These are phyloP conservation scores for Sherardia arvensis DNA, from an alignment of 257 asterid species.

Conservation along the genomic window DNA sequence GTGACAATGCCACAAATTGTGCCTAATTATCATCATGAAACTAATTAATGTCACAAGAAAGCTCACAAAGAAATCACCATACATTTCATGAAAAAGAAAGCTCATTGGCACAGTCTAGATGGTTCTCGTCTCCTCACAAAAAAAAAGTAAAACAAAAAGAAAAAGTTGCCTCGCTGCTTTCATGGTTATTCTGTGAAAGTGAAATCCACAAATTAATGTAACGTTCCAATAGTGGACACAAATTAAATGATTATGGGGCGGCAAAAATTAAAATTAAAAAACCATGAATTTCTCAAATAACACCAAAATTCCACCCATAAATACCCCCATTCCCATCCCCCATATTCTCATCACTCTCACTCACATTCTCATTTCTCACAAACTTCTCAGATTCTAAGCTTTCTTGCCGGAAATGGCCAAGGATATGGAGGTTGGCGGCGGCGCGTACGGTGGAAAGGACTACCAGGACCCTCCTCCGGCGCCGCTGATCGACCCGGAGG, in stretches of 20 bases:
- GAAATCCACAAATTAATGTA: background rate
- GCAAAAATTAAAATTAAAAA: no score
- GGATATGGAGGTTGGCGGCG: conserved; percentile 39
- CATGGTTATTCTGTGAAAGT: background rate
- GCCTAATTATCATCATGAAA: background rate
- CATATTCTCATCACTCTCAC: background rate
- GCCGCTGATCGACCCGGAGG: conserved; percentile 46
- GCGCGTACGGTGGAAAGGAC: conserved; percentile 42
- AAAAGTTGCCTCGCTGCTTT: background rate
- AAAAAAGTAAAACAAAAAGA: background rate
- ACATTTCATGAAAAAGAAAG: background rate
- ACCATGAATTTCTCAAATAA: conserved; percentile 9
- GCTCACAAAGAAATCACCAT: background rate
- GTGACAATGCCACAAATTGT: no score
- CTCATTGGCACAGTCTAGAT: background rate
- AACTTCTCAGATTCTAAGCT: background rate
- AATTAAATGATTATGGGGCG: conserved; percentile 19
- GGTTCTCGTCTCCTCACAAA: background rate
- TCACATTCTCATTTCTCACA: background rate
- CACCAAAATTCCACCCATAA: conserved; percentile 23
- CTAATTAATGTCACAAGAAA: background rate
- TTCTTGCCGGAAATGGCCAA: conserved; percentile 29
- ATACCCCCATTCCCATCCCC: conserved; percentile 22
- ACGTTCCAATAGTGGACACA: background rate
- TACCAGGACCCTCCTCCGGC: conserved; percentile 71